Evolutionary conservation across 106 monocot genomes (phyloP).

Genomic region (Dendrobium nobile): DNA sequence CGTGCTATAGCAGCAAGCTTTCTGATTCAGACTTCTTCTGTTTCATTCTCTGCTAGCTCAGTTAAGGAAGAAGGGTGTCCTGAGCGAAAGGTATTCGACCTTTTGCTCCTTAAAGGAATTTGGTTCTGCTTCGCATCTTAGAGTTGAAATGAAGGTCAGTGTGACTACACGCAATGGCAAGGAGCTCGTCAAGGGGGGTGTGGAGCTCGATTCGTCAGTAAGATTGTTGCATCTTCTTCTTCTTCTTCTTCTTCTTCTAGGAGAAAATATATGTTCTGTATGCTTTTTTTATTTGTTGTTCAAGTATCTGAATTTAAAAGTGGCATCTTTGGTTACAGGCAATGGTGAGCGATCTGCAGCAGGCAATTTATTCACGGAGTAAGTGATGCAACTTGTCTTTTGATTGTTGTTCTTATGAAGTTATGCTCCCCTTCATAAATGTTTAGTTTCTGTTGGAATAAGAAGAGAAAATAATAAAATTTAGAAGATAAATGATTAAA

Average conservation of each 20-base stretch:
- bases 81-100: too few relatives aligned
- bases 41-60: not conserved
- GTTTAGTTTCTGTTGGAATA: too few relatives aligned
- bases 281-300: not conserved
- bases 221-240: not conserved
- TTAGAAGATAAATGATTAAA: not conserved
- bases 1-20: not conserved
- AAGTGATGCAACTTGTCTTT: constrained; percentile 18
- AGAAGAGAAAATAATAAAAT: not conserved
- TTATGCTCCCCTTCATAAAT: too few relatives aligned
- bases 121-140: not conserved
- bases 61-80: not conserved
- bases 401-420: too few relatives aligned
- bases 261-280: too few relatives aligned
- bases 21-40: not conserved
- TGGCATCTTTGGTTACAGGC: constrained; percentile 39
- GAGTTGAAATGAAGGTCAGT: constrained; percentile 30
- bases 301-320: not conserved
- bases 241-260: too few relatives aligned
- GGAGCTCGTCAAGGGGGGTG: constrained; percentile 45
- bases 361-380: constrained; percentile 57
- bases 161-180: constrained; percentile 44
- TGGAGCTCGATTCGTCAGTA: constrained; percentile 47
- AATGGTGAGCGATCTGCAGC: constrained; percentile 74
- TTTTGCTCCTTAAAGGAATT: too few relatives aligned